phyloP scores from a whole-genome alignment of 441 rosid genomes.

The Gossypium lobatum region DNA sequence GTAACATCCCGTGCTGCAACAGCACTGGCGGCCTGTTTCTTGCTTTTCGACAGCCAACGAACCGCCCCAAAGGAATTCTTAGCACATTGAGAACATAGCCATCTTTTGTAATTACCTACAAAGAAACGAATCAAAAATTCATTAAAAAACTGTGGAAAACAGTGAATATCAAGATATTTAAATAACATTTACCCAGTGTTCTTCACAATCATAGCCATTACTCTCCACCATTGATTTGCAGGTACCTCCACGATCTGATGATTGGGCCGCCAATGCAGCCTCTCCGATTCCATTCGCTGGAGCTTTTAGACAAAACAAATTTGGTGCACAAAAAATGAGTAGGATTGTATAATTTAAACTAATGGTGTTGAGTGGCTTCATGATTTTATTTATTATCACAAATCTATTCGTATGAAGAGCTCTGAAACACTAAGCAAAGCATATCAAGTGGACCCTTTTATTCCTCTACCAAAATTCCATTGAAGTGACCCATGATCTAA shows the following conservation, averaged over 20 bases:
- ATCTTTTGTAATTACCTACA: conserved; percentile 46
- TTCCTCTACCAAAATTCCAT: neutral
- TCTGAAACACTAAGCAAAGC: neutral
- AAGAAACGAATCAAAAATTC: conserved; percentile 5
- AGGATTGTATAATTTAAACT: conserved; percentile 12
- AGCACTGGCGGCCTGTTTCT: conserved; percentile 34
- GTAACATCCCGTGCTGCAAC: conserved; percentile 38
- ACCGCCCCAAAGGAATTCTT: conserved; percentile 33
- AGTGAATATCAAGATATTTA: neutral
- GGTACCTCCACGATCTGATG: conserved; percentile 22
- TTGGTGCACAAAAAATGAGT: conserved; percentile 20
- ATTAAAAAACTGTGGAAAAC: neutral
- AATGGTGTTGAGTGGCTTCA: conserved; percentile 19
- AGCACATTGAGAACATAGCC: conserved; percentile 48
- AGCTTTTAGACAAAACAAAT: conserved; percentile 7
- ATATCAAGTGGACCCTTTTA: neutral
- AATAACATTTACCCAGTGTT: conserved; percentile 26
- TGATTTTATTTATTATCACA: neutral
- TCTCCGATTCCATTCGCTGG: neutral
- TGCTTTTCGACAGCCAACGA: conserved; percentile 11
- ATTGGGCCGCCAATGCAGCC: neutral
- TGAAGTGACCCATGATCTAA: neutral
- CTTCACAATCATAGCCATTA: conserved; percentile 37
- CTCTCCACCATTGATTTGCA: conserved; percentile 38
- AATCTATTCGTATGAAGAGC: conserved; percentile 10